phyloP scores from a whole-genome alignment of 2,329 filamentous ascomycete genomes.

The Alternaria brassicicola region DNA sequence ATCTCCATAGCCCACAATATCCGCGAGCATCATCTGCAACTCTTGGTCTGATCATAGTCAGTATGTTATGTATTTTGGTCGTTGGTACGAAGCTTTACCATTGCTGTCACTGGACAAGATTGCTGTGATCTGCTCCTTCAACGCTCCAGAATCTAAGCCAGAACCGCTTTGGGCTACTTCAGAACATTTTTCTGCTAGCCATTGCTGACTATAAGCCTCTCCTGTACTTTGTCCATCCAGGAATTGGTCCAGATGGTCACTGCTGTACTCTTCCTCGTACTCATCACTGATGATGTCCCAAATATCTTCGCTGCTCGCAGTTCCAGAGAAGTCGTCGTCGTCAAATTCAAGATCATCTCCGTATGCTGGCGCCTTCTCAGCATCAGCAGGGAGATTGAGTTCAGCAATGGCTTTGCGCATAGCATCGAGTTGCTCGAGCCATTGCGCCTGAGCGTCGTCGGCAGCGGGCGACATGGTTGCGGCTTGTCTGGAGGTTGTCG shows the following conservation, averaged over 20 bases:
- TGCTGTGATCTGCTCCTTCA: slow-evolving; percentile 78
- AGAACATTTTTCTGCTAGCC: slow-evolving; percentile 74
- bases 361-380: slow-evolving; percentile 57
- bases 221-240: slow-evolving; percentile 40
- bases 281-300: slow-evolving; percentile 89
- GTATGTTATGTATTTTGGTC: neutral
- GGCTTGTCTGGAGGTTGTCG: neutral
- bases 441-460: slow-evolving; percentile 65
- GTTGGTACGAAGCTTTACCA: slow-evolving; percentile 22
- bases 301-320: slow-evolving; percentile 76
- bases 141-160: slow-evolving; percentile 70
- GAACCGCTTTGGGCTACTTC: slow-evolving; percentile 68
- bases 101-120: slow-evolving; percentile 71
- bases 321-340: slow-evolving; percentile 67
- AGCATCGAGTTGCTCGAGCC: slow-evolving; percentile 81
- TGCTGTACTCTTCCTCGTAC: slow-evolving; percentile 68
- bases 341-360: slow-evolving; percentile 67
- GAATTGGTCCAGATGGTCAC: slow-evolving; percentile 66
- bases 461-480: slow-evolving; percentile 47
- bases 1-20: slow-evolving; percentile 91
- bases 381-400: slow-evolving; percentile 62
- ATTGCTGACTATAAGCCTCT: slow-evolving; percentile 63
- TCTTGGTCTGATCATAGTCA: slow-evolving; percentile 68
- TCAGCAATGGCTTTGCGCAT: slow-evolving; percentile 87
- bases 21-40: slow-evolving; percentile 86